Base-by-base conservation (phyloP, 176 grass and related monocot genomes). In the Lolium perenne region DNA sequence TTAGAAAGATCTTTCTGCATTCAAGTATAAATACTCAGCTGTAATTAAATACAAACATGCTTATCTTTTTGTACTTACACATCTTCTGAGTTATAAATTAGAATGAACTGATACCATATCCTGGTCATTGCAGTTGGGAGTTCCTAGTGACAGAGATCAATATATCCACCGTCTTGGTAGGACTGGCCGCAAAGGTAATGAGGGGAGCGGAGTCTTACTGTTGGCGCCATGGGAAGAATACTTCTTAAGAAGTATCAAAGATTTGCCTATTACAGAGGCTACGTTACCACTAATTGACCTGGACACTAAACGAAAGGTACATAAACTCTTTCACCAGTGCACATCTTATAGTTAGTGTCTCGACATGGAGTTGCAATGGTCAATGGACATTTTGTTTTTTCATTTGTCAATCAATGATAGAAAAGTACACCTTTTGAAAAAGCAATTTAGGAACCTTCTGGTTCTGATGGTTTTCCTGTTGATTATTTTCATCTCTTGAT, bases 151-250 rank as follows among this genome's bases (percentile, higher is more conserved):
- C 70, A 93, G 95, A 89, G 95, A 98, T 38, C 95, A 95, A 88
- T 98, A 98, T 83, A 98, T 98, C 40, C 96, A 98, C 87, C 90
- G 96, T 92, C 93, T 98, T 91, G 96, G 96, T 86, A 98, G 93
- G 91, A 98, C 92, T 79, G 96, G 96, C n/a, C 89, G 96, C 69
- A 92, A 71, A 95, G 95, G 95, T 73, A 93, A 93, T 10, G 91
- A 98, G 80, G 95, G 95, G 78, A 80, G 82, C 15, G 96, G 95
- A 70, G 76, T 95, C 75, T 80, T 98, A 74, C 82, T 98, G 46
- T 91, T 95, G 89, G 89, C 95, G 85, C 93, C 89, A 68, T 98
- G 91, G 95, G 91, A 98, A 87, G 93, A 89, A 15, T 98, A 92
- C 86, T 95, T 98, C 83, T 89, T 98, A 49, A 93, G 89, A 81